These are phyloP conservation scores for Microsporum canis DNA, from an alignment of 2,329 filamentous ascomycete species.

Conservation along the genomic window DNA sequence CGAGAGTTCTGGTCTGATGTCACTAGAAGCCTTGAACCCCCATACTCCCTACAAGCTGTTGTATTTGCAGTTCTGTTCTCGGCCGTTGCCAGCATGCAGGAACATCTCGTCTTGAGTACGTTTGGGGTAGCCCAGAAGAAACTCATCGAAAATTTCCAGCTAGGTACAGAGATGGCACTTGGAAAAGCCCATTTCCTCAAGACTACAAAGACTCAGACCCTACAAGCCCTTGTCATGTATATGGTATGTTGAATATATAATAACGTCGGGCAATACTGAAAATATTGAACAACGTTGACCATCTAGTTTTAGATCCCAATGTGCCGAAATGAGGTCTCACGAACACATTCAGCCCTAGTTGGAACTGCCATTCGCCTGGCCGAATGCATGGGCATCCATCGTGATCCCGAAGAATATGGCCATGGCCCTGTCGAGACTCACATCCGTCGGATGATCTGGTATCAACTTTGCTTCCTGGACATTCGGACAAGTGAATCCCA, in stretches of 20 bases:
- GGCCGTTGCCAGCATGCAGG: conserved; percentile 54
- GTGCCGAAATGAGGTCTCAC: conserved; percentile 59
- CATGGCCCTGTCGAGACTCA: conserved; percentile 58
- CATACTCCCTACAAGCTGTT: conserved; percentile 54
- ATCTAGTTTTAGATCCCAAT: conserved; percentile 49
- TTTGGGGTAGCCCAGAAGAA: conserved; percentile 47
- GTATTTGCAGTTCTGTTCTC: conserved; percentile 60
- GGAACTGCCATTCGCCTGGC: conserved; percentile 62
- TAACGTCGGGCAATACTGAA: no score
- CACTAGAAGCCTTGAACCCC: conserved; percentile 48
- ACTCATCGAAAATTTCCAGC: conserved; percentile 52
- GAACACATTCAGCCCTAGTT: conserved; percentile 60
- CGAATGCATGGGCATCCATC: conserved; percentile 66
- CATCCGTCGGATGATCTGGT: conserved; percentile 61
- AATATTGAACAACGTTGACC: conserved; percentile 11
- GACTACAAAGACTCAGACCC: conserved; percentile 60
- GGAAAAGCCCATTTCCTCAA: conserved; percentile 59
- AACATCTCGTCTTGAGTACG: conserved; percentile 40
- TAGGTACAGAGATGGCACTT: conserved; percentile 56
- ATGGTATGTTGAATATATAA: conserved; percentile 41
- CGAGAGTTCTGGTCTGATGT: conserved; percentile 54
- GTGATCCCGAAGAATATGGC: conserved; percentile 56
- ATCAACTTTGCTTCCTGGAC: conserved; percentile 67
- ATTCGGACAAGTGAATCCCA: conserved; percentile 63
- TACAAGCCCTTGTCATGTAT: conserved; percentile 69